Evolutionary conservation across 1,139 yeast genomes (phyloP), one percentile per base, ranked within the genome.

Genomic region (Kurtzmaniella quercitrusa): DNA sequence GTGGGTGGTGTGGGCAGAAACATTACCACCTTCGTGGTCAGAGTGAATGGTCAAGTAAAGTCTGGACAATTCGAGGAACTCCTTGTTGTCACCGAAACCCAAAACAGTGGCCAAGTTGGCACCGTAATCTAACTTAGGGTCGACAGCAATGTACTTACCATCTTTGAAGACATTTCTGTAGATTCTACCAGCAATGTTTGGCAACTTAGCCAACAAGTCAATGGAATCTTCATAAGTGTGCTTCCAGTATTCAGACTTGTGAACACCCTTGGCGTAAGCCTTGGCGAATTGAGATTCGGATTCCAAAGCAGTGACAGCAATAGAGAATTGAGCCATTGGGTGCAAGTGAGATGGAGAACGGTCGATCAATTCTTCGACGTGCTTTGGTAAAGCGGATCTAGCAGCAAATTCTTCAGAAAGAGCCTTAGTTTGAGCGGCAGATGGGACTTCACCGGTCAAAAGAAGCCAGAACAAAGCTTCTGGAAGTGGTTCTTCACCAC

Each of bases 1-100:
- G 73, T 91, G 97, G 55, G 98, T 90, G 60, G 97, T 82, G 77
- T 91, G 98, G 43, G 97, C 97, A 50, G 96, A 88, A 50, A 91
- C 98, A 65, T 91, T 91, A 71, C 98, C 98, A 75, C 97, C 97
- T 76, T 91, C 98, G 74, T 91, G 98, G 70, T 91, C 97, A 45
- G 95, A 90, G 77, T 91, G 98, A 62, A 91, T 85, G 54, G 96
- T 88, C 64, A 89, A 79, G 79, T 91, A 91, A 62, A 91, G 79
- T 76, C 97, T 83, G 82, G 90, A 83, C 62, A 91, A 80, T 71
- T 90, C 95, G 50, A 86, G 80, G 65, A 91, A 91, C 68, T 88
- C 94, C 56, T 68, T 62, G 75, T 86, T 82, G 55, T 76, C 75
- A 63, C 89, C 91, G 70, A 73, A 85, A 60, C 98, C 97, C 62